Evolutionary conservation across 352 stramenopile species (phyloP), one percentile per base, ranked within the genome.

Genomic region (Lagenidium giganteum): DNA sequence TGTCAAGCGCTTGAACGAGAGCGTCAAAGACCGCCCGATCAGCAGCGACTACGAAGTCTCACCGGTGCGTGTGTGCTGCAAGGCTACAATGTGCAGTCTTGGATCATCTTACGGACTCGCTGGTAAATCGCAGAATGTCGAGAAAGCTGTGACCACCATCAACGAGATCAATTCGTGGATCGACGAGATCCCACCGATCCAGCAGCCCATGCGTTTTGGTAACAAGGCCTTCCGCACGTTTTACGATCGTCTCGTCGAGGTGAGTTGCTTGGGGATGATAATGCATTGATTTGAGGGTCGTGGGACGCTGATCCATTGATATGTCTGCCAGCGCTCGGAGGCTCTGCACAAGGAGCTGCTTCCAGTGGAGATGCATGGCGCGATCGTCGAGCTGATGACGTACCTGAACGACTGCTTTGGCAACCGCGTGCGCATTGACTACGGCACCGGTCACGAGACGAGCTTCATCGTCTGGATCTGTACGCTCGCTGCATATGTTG

Each of bases 401-500:
- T 99, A 99, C 67, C 68, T 99, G 20, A 78, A 93, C 55, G 87
- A 96, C 58, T 92, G 83, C 1, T 99, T 99, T 68, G 97, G 96
- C 22, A 97, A 99, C 80, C 77, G 83, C 26, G 87, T 93, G 37
- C 79, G 96, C 34, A 96, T 99, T 40, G 97, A 99, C 74, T 99
- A 99, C 70, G 96, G 96, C 34, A 99, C 96, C 9, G 97, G 96
- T 26, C 97, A 99, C 61, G 97, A 99, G 67, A 97, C 82, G 8
- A 98, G 82, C 45, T 99, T 99, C 61, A 70, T 98, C 31, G 77
- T 99, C 3, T 98, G 97, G 67, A 77, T 96, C 41, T 78, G 80
- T 94, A 71, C 49, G 72, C n/a, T n/a, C n/a, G n/a, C n/a, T n/a
- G n/a, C n/a, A n/a, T 78, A 18, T n/a, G n/a, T 54, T 57, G 8